phyloP scores from a whole-genome alignment of 1,284 basidiomycete species.

The Grifola frondosa region DNA sequence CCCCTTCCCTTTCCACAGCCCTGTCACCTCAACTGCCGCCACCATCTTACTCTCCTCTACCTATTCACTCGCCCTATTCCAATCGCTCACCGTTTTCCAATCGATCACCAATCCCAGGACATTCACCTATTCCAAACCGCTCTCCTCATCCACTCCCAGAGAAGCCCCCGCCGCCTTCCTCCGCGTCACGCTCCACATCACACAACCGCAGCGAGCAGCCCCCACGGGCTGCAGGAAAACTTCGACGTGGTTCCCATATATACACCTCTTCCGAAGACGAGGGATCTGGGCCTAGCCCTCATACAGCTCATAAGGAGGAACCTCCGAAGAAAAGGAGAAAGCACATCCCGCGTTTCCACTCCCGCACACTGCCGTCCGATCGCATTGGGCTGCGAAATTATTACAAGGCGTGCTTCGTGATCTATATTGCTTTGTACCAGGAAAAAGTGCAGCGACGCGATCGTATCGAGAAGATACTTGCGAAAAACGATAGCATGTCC shows the following conservation, averaged over 20 bases:
- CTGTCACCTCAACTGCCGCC: constrained; percentile 21
- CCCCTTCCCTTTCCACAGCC: constrained; percentile 21
- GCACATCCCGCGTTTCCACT: constrained; percentile 18
- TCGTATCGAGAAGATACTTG: constrained; percentile 45
- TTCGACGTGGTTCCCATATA: constrained; percentile 40
- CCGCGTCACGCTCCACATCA: constrained; percentile 22
- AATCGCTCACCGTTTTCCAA: no score
- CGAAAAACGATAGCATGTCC: constrained; percentile 32
- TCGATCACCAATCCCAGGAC: not conserved
- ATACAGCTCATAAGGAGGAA: constrained; percentile 6
- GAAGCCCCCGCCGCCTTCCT: constrained; percentile 22
- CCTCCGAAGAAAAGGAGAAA: constrained; percentile 17
- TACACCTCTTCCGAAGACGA: constrained; percentile 68
- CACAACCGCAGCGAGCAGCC: constrained; percentile 22
- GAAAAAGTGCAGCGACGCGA: constrained; percentile 47
- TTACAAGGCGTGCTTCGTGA: constrained; percentile 50
- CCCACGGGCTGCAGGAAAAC: constrained; percentile 19
- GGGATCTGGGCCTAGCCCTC: constrained; percentile 26
- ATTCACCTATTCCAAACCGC: constrained; percentile 7
- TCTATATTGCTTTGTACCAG: constrained; percentile 48
- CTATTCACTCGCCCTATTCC: constrained; percentile 12
- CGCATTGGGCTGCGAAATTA: constrained; percentile 47
- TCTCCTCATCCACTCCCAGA: no score
- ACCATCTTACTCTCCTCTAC: constrained; percentile 18
- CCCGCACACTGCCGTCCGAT: constrained; percentile 41